These are phyloP conservation scores for Kwoniella shivajii DNA, from an alignment of 1,284 basidiomycete genomes.

Conservation along the genomic window DNA sequence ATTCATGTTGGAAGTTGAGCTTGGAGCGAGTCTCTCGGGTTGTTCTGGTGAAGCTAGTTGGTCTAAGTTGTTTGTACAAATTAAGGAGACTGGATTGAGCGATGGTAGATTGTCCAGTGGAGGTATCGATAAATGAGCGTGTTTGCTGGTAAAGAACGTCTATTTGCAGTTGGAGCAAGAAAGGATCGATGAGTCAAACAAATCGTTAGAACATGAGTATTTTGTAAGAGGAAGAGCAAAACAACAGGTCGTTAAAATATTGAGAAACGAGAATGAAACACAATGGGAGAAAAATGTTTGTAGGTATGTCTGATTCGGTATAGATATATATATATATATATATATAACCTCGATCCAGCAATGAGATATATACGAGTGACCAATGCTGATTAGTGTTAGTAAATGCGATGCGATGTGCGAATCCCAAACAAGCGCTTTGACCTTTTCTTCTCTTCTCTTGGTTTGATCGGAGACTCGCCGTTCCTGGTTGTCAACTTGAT, in stretches of 20 bases:
- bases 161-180: slow-evolving; percentile 1
- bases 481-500: slow-evolving; percentile 1
- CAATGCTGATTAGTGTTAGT: no score
- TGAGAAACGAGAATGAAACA: no score
- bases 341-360: no score
- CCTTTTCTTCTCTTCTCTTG: not conserved
- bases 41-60: not conserved
- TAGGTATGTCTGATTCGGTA: no score
- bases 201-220: not conserved
- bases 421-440: slow-evolving; percentile 1
- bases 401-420: not conserved
- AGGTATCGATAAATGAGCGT: not conserved
- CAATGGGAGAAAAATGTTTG: no score
- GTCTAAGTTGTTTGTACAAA: not conserved
- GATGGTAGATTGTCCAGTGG: not conserved
- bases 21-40: no score
- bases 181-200: not conserved
- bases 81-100: not conserved
- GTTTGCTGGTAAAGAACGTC: not conserved
- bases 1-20: slow-evolving; percentile 6
- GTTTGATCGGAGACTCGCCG: not conserved
- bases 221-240: not conserved
- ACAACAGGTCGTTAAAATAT: no score
- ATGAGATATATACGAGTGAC: no score
- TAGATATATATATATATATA: no score